Evolutionary conservation across 129 eudicot genomes (phyloP), one percentile per base, ranked within the genome.

Genomic region (Logfia minima): DNA sequence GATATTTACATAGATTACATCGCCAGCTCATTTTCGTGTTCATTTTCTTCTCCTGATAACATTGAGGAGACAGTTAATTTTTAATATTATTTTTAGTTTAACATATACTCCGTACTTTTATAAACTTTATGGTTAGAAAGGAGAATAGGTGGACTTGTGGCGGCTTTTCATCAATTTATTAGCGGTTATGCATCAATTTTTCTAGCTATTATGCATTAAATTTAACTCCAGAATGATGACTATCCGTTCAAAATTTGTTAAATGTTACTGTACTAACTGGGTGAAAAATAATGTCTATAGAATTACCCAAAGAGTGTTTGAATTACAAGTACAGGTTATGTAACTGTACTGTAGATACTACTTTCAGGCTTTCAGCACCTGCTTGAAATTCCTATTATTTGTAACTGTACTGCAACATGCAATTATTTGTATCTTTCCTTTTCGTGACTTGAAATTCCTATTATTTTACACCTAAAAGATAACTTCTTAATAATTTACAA

Each of bases 291-390:
- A 43, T 43, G 51, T 48, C 3, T 22, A 18, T 51, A 66, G 26
- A 45, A 66, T 13, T 16, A 67, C 29, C 26, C 28, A 77, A 6
- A 35, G 43, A 41, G 7, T 43, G 52, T 16, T 2, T 51, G 59
- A 60, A 60, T 26, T 16, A 61, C 14, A 11, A 22, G 24, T 74
- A 74, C 80, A 21, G 8, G 56, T 35, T 39, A 17, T 71, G 66
- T 32, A 62, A 63, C 34, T 37, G 68, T 73, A 80, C 62, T 68
- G 4, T 52, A 48, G 43, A 10, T 17, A 26, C 61, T 67, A 13
- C 10, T 80, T 53, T 80, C 74, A 73, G 75, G 24, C 34, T 79
- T 6, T 8, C 60, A 52, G 61, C n/a, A 65, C 52, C 24, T 65
- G 63, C 79, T 66, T 24, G 26, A 24, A 24, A 24, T 24, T 24